Conservation (phyloP, 371 early-diverging fungal genomes). For the Mucor sp. region DNA sequence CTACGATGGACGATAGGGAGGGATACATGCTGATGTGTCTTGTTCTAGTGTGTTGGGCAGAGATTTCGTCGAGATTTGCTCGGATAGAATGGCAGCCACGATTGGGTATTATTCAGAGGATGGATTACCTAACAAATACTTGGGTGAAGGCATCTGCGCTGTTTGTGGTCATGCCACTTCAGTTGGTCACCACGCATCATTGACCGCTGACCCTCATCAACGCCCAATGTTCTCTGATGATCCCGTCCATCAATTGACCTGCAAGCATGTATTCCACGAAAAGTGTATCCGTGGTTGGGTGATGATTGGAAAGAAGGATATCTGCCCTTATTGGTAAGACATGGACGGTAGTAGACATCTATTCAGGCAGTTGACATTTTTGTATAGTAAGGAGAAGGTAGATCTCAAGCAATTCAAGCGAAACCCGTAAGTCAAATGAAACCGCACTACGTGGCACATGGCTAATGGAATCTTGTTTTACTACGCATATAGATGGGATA, state of each 20-base stretch:
- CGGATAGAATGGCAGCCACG: slow-evolving; percentile 81
- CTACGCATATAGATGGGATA: slow-evolving; percentile 60
- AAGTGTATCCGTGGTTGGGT: slow-evolving; percentile 95
- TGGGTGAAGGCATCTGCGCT: slow-evolving; percentile 78
- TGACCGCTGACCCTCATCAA: slow-evolving; percentile 28
- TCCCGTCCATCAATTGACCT: slow-evolving; percentile 68
- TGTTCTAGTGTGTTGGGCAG: slow-evolving; percentile 67
- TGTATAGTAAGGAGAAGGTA: slow-evolving; percentile 79
- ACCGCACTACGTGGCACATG: background rate
- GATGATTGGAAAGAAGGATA: slow-evolving; percentile 91
- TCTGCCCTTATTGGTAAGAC: slow-evolving; percentile 89
- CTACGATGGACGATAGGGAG: too few species aligned
- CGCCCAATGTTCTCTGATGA: slow-evolving; percentile 43
- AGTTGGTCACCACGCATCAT: slow-evolving; percentile 6
- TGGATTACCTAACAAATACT: slow-evolving; percentile 69
- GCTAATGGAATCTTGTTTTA: background rate
- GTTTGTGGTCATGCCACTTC: slow-evolving; percentile 73
- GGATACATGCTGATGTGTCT: background rate
- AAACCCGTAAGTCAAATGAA: slow-evolving; percentile 64
- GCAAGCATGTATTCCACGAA: slow-evolving; percentile 87
- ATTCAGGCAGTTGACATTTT: background rate
- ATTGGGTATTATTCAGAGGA: slow-evolving; percentile 77
- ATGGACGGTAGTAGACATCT: too few species aligned
- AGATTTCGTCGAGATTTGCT: slow-evolving; percentile 84
- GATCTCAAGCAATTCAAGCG: slow-evolving; percentile 75